Conservation (phyloP, 768 basidiomycete genomes). For the Floccularia luteovirens region DNA sequence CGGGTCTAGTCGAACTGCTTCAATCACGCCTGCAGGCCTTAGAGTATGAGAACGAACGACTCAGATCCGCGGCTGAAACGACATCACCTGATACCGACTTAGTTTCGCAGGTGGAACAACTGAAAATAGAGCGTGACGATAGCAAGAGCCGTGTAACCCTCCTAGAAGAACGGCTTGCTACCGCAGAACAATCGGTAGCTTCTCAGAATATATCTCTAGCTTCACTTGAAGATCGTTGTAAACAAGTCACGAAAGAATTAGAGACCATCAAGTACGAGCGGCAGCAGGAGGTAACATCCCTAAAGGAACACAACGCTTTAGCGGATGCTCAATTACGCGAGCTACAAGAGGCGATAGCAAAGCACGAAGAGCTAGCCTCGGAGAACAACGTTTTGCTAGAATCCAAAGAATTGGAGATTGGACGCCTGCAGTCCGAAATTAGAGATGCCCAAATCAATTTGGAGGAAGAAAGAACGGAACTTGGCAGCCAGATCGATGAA, state of each 20-base stretch:
- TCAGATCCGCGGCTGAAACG: constrained; percentile 29
- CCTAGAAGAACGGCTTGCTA: constrained; percentile 3
- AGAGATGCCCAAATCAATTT: constrained; percentile 20
- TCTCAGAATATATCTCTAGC: neutral
- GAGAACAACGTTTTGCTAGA: constrained; percentile 19
- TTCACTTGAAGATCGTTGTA: neutral
- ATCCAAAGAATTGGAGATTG: constrained; percentile 56
- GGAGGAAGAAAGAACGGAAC: constrained; percentile 55
- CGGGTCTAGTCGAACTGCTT: constrained; percentile 27
- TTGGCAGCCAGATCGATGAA: constrained; percentile 72
- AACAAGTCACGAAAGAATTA: neutral
- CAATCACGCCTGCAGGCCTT: constrained; percentile 50
- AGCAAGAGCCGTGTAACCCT: constrained; percentile 28
- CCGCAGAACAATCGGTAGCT: neutral
- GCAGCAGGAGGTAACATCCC: neutral
- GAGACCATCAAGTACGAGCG: neutral
- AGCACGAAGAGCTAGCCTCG: neutral
- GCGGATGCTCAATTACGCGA: neutral
- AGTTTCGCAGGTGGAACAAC: constrained; percentile 28
- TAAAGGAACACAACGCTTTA: neutral
- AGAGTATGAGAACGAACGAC: constrained; percentile 63
- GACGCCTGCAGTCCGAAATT: constrained; percentile 34
- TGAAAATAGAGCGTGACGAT: constrained; percentile 39
- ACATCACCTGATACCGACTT: constrained; percentile 32
- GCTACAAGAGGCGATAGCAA: neutral